phyloP scores from a whole-genome alignment of 768 basidiomycete species.

The Pisolithus albus region DNA sequence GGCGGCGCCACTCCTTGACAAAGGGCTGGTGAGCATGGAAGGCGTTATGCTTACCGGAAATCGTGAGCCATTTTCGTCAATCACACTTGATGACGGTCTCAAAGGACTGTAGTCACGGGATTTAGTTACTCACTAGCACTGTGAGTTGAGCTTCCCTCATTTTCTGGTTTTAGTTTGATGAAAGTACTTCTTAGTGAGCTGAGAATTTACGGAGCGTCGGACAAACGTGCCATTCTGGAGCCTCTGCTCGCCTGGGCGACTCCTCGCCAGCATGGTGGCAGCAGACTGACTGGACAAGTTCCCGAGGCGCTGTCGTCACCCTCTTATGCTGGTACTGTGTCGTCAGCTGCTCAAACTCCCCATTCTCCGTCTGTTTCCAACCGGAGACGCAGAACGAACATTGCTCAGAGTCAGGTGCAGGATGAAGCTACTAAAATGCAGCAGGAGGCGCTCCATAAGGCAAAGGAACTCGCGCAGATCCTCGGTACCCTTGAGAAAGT shows the following conservation, averaged over 20 bases:
- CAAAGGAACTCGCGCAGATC: slow-evolving; percentile 60
- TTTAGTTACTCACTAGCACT: slow-evolving; percentile 52
- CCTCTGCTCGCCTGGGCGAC: slow-evolving; percentile 70
- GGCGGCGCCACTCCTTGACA: slow-evolving; percentile 70
- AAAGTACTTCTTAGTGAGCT: slow-evolving; percentile 41
- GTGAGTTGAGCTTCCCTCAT: slow-evolving; percentile 31
- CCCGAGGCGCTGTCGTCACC: slow-evolving; percentile 10
- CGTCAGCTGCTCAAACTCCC: too few species aligned
- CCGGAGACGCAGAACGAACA: slow-evolving; percentile 8
- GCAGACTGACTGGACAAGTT: neutral
- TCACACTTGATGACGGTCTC: slow-evolving; percentile 2
- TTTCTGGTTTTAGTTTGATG: neutral
- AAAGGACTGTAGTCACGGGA: slow-evolving; percentile 31
- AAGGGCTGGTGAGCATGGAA: slow-evolving; percentile 56
- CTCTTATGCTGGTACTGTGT: slow-evolving; percentile 5
- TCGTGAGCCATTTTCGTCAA: slow-evolving; percentile 29
- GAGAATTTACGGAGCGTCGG: slow-evolving; percentile 63
- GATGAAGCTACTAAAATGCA: slow-evolving; percentile 24
- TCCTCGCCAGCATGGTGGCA: slow-evolving; percentile 48
- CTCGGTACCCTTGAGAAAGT: slow-evolving; percentile 66
- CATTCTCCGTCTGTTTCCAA: slow-evolving; percentile 14
- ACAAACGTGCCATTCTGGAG: slow-evolving; percentile 55
- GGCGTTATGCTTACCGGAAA: slow-evolving; percentile 65
- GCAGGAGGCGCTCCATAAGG: slow-evolving; percentile 48
- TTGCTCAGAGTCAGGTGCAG: slow-evolving; percentile 29